Percentiles rank a stretch among this genome's conserved stretches.
Conservation (phyloP, 2,329 filamentous ascomycete species). For the Sporothrix schenckii region DNA sequence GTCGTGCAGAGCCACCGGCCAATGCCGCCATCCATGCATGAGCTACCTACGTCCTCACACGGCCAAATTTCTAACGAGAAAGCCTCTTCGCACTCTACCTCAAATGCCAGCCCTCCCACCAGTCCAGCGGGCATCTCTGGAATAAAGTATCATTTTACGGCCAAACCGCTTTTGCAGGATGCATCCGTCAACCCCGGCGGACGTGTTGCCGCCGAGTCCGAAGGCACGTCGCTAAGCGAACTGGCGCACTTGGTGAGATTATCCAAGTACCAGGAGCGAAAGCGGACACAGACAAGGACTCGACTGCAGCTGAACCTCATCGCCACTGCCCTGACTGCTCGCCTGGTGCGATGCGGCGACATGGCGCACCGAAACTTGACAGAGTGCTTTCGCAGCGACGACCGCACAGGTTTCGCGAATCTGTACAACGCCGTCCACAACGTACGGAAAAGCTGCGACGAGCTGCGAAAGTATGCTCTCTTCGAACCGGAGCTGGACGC, state of each 20-base stretch:
- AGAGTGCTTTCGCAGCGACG: slow-evolving; percentile 75
- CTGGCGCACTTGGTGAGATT: slow-evolving; percentile 76
- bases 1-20: slow-evolving; percentile 4
- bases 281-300: slow-evolving; percentile 71
- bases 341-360: slow-evolving; percentile 73
- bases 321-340: slow-evolving; percentile 72
- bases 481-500: slow-evolving; percentile 72
- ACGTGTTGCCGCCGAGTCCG: slow-evolving; percentile 61
- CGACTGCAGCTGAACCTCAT: slow-evolving; percentile 75
- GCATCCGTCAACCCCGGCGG: slow-evolving; percentile 67
- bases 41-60: neutral
- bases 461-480: slow-evolving; percentile 69
- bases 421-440: slow-evolving; percentile 79
- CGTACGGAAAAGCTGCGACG: slow-evolving; percentile 75
- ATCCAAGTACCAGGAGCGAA: slow-evolving; percentile 80
- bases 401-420: slow-evolving; percentile 74
- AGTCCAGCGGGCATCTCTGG: slow-evolving; percentile 49
- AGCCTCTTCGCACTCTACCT: neutral
- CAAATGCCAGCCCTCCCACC: slow-evolving; percentile 39
- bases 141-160: slow-evolving; percentile 46
- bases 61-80: neutral
- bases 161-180: slow-evolving; percentile 65
- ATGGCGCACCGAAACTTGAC: slow-evolving; percentile 74
- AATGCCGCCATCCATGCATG: slow-evolving; percentile 2
- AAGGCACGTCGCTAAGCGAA: slow-evolving; percentile 73